Base-by-base conservation (phyloP, 768 basidiomycete species). In the Crepidotus variabilis region DNA sequence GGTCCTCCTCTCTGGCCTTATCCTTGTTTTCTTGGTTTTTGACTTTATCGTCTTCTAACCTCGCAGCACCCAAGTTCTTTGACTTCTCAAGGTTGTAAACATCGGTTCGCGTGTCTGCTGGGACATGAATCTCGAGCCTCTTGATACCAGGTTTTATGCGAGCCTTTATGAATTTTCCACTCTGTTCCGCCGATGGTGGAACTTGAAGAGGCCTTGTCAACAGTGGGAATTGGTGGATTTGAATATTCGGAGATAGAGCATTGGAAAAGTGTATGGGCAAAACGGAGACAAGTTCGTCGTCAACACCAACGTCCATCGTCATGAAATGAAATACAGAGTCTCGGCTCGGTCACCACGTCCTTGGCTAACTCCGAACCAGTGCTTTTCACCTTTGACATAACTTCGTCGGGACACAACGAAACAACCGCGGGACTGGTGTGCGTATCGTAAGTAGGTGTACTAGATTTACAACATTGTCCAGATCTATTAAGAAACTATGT, bases 181-280 rank as follows among this genome's bases (percentile, higher is more conserved):
- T 86, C 33, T 78, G 65, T 36, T 72, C 67, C 6, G 92, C 88
- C 2, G 89, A 87, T 28, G 92, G 90, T 5, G 92, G 91, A 2
- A 78, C 79, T 70, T 88, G 87, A 2, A 94, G 75, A 9, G 90
- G 85, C 23, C 89, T 80, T 8, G 78, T 84, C 1, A 91, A 74
- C 7, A 94, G 78, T 5, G 92, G 92, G 63, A 85, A 93, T 61
- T 94, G 92, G 62, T 92, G 90, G 3, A 93, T 69, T 35, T 92
- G 89, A 36, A 94, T 67, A 64, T 85, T 79, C 2, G 86, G 81
- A 33, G 73, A 67, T 20, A 88, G 79, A 14, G 72, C 69, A 66
- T 86, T 82, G 39, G 88, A 86, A 61, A 80, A 84, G 62, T 86
- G 86, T 52, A 94, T 80, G 35, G 92, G 92, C 51, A 94, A 75